phyloP scores from a whole-genome alignment of 495 filamentous ascomycete genomes.

The Neurospora tetrasperma region DNA sequence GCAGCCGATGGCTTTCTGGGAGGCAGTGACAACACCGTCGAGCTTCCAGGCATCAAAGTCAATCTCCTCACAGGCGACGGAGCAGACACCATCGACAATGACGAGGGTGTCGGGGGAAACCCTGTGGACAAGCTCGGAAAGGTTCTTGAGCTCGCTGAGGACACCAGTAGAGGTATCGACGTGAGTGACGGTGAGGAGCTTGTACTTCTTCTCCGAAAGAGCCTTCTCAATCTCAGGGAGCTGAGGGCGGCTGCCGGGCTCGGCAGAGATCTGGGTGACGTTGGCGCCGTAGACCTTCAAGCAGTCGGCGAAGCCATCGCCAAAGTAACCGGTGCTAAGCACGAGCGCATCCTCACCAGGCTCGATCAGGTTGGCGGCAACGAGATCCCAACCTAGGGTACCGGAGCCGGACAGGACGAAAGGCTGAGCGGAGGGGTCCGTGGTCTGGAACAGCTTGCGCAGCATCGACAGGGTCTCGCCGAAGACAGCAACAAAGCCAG shows the following conservation, averaged over 20 bases:
- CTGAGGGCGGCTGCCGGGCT: conserved; percentile 81
- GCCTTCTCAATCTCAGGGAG: conserved; percentile 78
- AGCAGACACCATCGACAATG: conserved; percentile 93
- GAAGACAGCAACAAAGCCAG: conserved; percentile 81
- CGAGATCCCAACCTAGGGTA: conserved; percentile 92
- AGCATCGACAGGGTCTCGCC: conserved; percentile 81
- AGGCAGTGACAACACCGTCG: conserved; percentile 87
- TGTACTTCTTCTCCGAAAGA: conserved; percentile 80
- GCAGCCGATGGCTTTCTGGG: conserved; percentile 92
- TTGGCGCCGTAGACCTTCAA: conserved; percentile 82
- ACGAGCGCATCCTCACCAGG: conserved; percentile 83
- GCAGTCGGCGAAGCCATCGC: conserved; percentile 88
- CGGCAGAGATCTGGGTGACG: conserved; percentile 78
- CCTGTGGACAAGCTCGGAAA: conserved; percentile 70
- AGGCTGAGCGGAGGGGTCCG: conserved; percentile 70
- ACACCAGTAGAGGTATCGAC: conserved; percentile 97
- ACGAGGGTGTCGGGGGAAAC: conserved; percentile 86
- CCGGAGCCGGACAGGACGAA: conserved; percentile 91
- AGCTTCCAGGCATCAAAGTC: conserved; percentile 89
- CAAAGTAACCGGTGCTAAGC: conserved; percentile 93
- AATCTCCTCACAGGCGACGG: conserved; percentile 91
- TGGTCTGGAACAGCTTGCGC: conserved; percentile 86
- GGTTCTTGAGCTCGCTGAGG: conserved; percentile 73
- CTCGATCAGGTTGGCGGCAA: conserved; percentile 84
- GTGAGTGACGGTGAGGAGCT: conserved; percentile 87